These are phyloP conservation scores for Seminavis robusta DNA, from an alignment of 108 stramenopile species.

Conservation along the genomic window DNA sequence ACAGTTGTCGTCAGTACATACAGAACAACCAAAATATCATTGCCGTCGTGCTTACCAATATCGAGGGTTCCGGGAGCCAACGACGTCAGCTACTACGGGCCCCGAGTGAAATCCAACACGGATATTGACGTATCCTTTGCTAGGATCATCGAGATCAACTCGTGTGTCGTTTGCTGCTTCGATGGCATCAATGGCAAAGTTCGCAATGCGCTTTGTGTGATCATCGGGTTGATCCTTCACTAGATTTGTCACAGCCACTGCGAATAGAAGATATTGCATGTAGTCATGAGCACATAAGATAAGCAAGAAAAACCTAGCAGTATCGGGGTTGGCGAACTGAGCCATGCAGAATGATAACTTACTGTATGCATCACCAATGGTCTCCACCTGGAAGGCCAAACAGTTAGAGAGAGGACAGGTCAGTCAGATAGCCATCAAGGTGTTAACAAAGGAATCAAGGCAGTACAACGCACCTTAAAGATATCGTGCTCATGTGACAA, in stretches of 20 bases:
- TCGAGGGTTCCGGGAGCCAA: constrained; percentile 37
- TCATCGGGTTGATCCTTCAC: constrained; percentile 56
- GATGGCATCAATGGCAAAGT: constrained; percentile 51
- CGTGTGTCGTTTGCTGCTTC: constrained; percentile 26
- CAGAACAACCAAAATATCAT: no score
- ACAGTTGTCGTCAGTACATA: no score
- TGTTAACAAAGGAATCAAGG: no score
- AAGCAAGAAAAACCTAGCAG: no score
- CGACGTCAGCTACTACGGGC: constrained; percentile 45
- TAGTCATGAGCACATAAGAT: no score
- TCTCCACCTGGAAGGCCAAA: constrained; percentile 69
- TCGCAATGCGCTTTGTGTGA: constrained; percentile 51
- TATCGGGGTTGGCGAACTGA: no score
- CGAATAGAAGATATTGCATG: no score
- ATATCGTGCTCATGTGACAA: constrained; percentile 36
- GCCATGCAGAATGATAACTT: no score
- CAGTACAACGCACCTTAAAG: no score
- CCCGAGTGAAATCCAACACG: constrained; percentile 59
- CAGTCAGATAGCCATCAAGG: no score
- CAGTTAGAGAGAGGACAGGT: no score
- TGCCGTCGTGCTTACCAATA: constrained; percentile 41
- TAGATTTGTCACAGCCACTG: constrained; percentile 48
- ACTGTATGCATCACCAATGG: constrained; percentile 51
- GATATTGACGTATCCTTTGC: no score
- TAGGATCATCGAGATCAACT: constrained; percentile 25